Conservation (phyloP, 371 early-diverging fungal genomes). For the Umbelopsis sp. region DNA sequence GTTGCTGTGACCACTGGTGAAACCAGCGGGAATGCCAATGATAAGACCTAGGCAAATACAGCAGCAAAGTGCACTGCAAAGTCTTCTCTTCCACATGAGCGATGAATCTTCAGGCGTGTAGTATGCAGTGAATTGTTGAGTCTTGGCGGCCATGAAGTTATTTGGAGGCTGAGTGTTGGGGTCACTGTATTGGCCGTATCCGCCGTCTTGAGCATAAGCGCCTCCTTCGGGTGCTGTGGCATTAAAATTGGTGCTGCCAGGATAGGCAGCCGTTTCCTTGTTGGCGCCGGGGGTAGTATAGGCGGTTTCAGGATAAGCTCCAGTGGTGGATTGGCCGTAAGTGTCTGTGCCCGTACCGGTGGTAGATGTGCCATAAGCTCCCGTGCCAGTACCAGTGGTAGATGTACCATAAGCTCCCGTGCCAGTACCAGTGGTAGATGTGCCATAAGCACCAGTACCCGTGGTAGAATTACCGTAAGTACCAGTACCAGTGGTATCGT, state of each 20-base stretch:
- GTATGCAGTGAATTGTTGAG: background rate
- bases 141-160: slow-evolving; percentile 6
- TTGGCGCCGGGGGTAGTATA: background rate
- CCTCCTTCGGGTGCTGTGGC: slow-evolving; percentile 5
- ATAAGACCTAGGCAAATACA: slow-evolving; percentile 1
- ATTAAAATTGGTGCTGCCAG: background rate
- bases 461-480: background rate
- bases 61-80: slow-evolving; percentile 4
- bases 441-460: background rate
- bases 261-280: background rate
- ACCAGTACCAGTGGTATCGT: no score
- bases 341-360: background rate
- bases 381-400: background rate
- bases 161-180: slow-evolving; percentile 1
- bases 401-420: background rate
- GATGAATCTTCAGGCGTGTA: background rate
- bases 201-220: background rate
- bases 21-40: slow-evolving; percentile 7
- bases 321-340: background rate
- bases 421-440: background rate
- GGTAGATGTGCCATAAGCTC: background rate
- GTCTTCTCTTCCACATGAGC: slow-evolving; percentile 1
- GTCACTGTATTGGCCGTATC: slow-evolving; percentile 7
- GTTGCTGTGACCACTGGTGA: slow-evolving; percentile 1
- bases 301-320: slow-evolving; percentile 8